Conservation (phyloP, 2,329 filamentous ascomycete species). For the Penicillium sclerotigenum region DNA sequence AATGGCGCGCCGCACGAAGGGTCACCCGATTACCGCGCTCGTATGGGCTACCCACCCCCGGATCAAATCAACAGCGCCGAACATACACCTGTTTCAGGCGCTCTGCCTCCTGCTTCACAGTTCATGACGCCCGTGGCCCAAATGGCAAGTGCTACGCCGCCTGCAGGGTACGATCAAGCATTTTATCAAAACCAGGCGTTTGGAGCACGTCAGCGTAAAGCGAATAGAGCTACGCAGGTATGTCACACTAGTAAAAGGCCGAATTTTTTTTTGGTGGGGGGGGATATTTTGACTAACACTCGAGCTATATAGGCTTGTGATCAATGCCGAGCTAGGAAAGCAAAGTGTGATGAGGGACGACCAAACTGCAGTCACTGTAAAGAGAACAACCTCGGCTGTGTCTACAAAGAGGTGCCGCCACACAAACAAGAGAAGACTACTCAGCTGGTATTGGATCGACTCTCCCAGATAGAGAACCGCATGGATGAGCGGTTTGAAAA, state of each 20-base stretch:
- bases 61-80: conserved; percentile 33
- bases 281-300: not conserved
- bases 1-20: conserved; percentile 35
- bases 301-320: conserved; percentile 71
- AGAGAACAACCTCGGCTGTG: conserved; percentile 78
- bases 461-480: conserved; percentile 33
- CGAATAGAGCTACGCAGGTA: conserved; percentile 43
- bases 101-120: conserved; percentile 32
- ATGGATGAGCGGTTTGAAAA: conserved; percentile 14
- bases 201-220: conserved; percentile 38
- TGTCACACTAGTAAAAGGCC: not conserved
- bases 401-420: conserved; percentile 85
- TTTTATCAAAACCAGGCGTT: conserved; percentile 33
- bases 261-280: not conserved
- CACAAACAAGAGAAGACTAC: conserved; percentile 63
- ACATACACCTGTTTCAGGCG: conserved; percentile 27
- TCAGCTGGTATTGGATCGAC: conserved; percentile 36
- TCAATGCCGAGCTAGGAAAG: conserved; percentile 80
- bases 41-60: conserved; percentile 32
- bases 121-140: conserved; percentile 25
- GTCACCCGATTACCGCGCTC: conserved; percentile 33
- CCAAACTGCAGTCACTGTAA: conserved; percentile 81
- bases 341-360: conserved; percentile 84
- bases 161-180: conserved; percentile 31
- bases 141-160: conserved; percentile 25